Conservation (phyloP, 352 stramenopile genomes). For the Globisporangium cylindrosporum region DNA sequence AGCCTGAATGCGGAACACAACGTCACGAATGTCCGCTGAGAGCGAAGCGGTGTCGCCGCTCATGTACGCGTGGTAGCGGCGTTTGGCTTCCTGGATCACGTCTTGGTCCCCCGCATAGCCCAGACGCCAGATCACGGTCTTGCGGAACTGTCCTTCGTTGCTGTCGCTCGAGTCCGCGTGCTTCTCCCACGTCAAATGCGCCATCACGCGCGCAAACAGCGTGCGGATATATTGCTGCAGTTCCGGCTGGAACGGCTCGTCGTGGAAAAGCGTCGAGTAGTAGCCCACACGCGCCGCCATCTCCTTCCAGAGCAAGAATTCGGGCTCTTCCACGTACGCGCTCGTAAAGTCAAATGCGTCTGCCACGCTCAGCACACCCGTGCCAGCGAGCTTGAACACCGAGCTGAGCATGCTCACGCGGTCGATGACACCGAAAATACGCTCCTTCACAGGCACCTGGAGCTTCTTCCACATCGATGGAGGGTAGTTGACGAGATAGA, state of each 20-base stretch:
- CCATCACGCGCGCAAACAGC: slow-evolving; percentile 55
- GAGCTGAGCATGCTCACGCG: slow-evolving; percentile 92
- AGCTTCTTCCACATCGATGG: slow-evolving; percentile 84
- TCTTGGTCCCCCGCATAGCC: slow-evolving; percentile 46
- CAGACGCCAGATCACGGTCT: slow-evolving; percentile 51
- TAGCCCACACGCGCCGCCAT: slow-evolving; percentile 50
- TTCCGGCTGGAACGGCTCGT: slow-evolving; percentile 51
- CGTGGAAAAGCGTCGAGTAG: slow-evolving; percentile 50
- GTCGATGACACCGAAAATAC: slow-evolving; percentile 75
- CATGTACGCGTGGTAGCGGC: slow-evolving; percentile 54
- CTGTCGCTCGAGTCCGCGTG: slow-evolving; percentile 20
- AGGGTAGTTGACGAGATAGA: slow-evolving; percentile 94
- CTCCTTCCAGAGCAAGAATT: slow-evolving; percentile 67
- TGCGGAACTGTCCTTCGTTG: slow-evolving; percentile 65
- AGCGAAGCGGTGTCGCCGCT: slow-evolving; percentile 38
- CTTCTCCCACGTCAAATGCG: slow-evolving; percentile 49
- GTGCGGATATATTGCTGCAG: slow-evolving; percentile 54
- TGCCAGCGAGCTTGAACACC: slow-evolving; percentile 86
- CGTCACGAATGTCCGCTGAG: slow-evolving; percentile 51
- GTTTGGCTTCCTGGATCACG: slow-evolving; percentile 51
- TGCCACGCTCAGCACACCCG: slow-evolving; percentile 43
- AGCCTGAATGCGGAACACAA: slow-evolving; percentile 55
- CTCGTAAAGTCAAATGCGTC: slow-evolving; percentile 61
- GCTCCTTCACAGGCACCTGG: slow-evolving; percentile 45
- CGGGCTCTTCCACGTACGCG: slow-evolving; percentile 54